These are phyloP conservation scores for Gautieria morchelliformis DNA, from an alignment of 768 basidiomycete species.

Conservation along the genomic window DNA sequence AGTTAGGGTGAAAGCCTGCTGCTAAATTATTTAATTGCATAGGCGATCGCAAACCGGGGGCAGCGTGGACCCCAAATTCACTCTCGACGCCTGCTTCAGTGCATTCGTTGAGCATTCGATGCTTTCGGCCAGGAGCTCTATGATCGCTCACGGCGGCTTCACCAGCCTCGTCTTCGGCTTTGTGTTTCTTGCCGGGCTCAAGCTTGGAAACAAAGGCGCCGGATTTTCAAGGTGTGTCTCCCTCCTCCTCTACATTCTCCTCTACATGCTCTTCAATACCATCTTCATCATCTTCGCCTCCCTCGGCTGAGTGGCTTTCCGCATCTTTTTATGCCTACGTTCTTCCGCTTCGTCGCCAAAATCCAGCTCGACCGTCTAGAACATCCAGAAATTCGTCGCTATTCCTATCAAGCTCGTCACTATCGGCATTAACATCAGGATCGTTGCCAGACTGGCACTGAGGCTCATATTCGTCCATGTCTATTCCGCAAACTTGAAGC, in stretches of 20 bases:
- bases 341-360: slow-evolving; percentile 19
- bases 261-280: too few relatives aligned
- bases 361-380: slow-evolving; percentile 46
- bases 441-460: neutral
- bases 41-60: slow-evolving; percentile 31
- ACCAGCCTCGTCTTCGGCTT: slow-evolving; percentile 33
- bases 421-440: slow-evolving; percentile 13
- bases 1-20: neutral
- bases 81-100: slow-evolving; percentile 75
- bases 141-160: slow-evolving; percentile 16
- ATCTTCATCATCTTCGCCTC: too few relatives aligned
- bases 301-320: too few relatives aligned
- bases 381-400: slow-evolving; percentile 53
- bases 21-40: too few relatives aligned
- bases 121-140: slow-evolving; percentile 32
- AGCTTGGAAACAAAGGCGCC: slow-evolving; percentile 62
- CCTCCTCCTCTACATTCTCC: too few relatives aligned
- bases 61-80: slow-evolving; percentile 55
- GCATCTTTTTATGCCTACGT: neutral
- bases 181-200: slow-evolving; percentile 60
- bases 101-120: slow-evolving; percentile 57
- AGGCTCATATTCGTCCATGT: slow-evolving; percentile 52
- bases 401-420: slow-evolving; percentile 33
- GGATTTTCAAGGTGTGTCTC: slow-evolving; percentile 63
- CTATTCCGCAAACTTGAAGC: slow-evolving; percentile 46